Base-by-base conservation (phyloP, 1,284 basidiomycete species). In the Heterobasidion annosum region DNA sequence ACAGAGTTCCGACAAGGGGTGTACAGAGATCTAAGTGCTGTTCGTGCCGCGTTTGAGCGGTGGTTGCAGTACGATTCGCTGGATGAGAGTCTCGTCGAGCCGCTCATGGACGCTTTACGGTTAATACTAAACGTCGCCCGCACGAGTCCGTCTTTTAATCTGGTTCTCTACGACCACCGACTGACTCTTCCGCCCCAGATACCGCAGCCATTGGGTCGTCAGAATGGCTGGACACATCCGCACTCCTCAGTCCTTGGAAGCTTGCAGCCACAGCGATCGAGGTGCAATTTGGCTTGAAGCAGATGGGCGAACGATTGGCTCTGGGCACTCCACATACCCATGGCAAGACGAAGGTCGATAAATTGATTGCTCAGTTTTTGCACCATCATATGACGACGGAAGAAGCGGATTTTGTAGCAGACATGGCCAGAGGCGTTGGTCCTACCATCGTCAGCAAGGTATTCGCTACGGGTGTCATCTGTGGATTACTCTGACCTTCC, bases 181-280 rank as follows among this genome's bases (percentile, higher is more conserved):
- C 33, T 15, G 9, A 35, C 25, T 4, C 5, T 25, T 5, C 37
- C 8, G 16, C 37, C 15, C n/a, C 19, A 58, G 43, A 56, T 33
- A 55, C 60, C 61, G 65, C 68, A 15, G 63, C 68, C 63, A 69
- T 78, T n/a, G 78, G 79, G 42, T 68, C 79, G 16, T 75, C 77
- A 25, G 78, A 80, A 48, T 85, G 82, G 75, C 76, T 80, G 13
- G 72, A 78, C 54, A 76, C 83, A 6, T 79, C 79, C 0, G 81
- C 77, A 19, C 71, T 84, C 42, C 73, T 91, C 25, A 89, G 85
- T 57, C 88, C 88, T 0, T 91, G 88, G 87, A 87, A 87, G 63
- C 78, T 91, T 37, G 81, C 84, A 15, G 85, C 85, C 1, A 89
- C 89, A 0, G 82, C 85, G 1, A 82, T 90, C 54, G 83, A 90